Evolutionary conservation across 495 filamentous ascomycete species (phyloP).

Genomic region (Jackrogersella minutella): DNA sequence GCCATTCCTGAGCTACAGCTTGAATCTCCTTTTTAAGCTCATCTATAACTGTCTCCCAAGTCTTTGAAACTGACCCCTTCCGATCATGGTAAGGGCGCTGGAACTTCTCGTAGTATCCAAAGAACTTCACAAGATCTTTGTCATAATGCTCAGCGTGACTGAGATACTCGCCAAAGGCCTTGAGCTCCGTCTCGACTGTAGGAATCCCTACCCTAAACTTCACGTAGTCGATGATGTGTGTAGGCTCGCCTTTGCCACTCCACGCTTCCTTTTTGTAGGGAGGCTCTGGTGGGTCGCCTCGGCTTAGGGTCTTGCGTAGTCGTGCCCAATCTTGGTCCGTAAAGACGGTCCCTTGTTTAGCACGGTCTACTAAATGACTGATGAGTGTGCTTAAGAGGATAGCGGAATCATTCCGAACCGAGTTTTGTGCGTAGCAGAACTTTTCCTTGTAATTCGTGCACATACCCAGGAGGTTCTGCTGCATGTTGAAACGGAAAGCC

Average conservation of each 20-base stretch:
- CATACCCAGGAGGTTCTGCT: slow-evolving; percentile 70
- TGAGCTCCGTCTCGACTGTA: slow-evolving; percentile 60
- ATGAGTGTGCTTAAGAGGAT: slow-evolving; percentile 73
- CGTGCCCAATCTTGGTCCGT: slow-evolving; percentile 62
- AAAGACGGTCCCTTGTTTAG: slow-evolving; percentile 80
- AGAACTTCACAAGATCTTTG: slow-evolving; percentile 41
- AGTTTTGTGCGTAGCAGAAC: slow-evolving; percentile 68
- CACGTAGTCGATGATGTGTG: slow-evolving; percentile 77
- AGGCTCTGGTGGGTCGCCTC: slow-evolving; percentile 50
- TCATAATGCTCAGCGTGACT: slow-evolving; percentile 29
- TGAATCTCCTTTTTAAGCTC: slow-evolving; percentile 49
- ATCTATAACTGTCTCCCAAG: slow-evolving; percentile 41
- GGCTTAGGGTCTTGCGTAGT: slow-evolving; percentile 54
- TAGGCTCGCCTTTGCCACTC: slow-evolving; percentile 49
- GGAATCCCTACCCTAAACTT: slow-evolving; percentile 67
- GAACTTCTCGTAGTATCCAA: slow-evolving; percentile 34
- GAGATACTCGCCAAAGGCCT: slow-evolving; percentile 47
- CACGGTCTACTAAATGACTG: slow-evolving; percentile 80
- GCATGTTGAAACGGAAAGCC: slow-evolving; percentile 71
- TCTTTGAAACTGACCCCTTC: slow-evolving; percentile 36
- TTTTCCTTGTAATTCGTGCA: slow-evolving; percentile 80
- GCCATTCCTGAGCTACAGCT: slow-evolving; percentile 45
- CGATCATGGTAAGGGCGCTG: slow-evolving; percentile 22
- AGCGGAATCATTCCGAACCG: slow-evolving; percentile 62
- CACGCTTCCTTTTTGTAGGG: slow-evolving; percentile 49